A percentile compares a stretch with the other conserved stretches of the same genome.
Evolutionary conservation across 108 stramenopile species (phyloP).

Genomic region (Nitzschia sp.): DNA sequence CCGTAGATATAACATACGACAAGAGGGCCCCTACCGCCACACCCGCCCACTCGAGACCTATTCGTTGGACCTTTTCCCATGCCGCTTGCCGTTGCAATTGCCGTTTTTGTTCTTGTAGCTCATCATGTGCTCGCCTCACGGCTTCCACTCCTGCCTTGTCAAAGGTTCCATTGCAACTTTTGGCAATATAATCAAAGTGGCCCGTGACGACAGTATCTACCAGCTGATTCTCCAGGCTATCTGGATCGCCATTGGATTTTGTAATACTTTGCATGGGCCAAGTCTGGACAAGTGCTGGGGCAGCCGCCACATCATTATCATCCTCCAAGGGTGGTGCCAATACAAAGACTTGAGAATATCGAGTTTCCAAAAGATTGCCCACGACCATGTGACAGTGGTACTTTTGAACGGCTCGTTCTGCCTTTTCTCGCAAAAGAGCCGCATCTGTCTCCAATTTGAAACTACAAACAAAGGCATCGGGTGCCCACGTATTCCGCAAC

Average conservation of each 20-base stretch:
- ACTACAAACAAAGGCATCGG: conserved; percentile 90
- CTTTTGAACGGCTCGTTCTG: conserved; percentile 77
- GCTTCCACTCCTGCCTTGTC: conserved; percentile 43
- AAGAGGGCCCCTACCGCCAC: conserved; percentile 47
- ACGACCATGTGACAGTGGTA: conserved; percentile 96
- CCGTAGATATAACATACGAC: conserved; percentile 45
- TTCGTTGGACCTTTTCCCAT: conserved; percentile 42
- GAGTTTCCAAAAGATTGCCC: conserved; percentile 90
- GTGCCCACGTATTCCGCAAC: conserved; percentile 83
- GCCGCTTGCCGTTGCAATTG: conserved; percentile 50
- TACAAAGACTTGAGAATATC: conserved; percentile 83
- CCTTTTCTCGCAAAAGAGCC: conserved; percentile 83
- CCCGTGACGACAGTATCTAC: conserved; percentile 66
- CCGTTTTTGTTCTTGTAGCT: conserved; percentile 39
- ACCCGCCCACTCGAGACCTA: conserved; percentile 45
- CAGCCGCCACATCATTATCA: not conserved
- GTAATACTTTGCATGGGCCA: conserved; percentile 46
- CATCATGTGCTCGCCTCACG: conserved; percentile 34
- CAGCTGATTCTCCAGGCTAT: conserved; percentile 63
- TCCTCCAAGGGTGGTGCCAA: conserved; percentile 39
- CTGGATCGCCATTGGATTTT: conserved; percentile 19
- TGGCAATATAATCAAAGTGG: conserved; percentile 84
- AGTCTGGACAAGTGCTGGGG: conserved; percentile 10
- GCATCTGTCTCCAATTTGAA: conserved; percentile 99
- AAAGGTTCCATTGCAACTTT: conserved; percentile 23